These are phyloP conservation scores for Saitozyma podzolica DNA, from an alignment of 768 basidiomycete species.

Conservation along the genomic window DNA sequence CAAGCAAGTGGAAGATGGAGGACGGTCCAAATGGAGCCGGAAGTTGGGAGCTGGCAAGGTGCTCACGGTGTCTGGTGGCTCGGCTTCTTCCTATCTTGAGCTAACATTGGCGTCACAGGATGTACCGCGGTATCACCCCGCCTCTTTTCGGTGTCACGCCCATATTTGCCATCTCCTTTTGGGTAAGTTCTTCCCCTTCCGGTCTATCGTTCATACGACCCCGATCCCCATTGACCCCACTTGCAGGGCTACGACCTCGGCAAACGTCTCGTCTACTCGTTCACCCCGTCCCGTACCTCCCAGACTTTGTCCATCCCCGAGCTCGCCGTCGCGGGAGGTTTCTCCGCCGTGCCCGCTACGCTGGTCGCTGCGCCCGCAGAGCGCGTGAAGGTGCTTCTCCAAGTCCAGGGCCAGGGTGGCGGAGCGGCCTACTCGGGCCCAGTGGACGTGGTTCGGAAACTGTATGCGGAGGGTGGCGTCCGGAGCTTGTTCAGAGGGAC, in stretches of 20 bases:
- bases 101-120: conserved; percentile 30
- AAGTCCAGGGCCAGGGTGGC: conserved; percentile 83
- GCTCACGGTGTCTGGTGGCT: too few species aligned
- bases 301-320: conserved; percentile 69
- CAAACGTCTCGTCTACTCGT: conserved; percentile 74
- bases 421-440: conserved; percentile 77
- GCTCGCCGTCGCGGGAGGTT: conserved; percentile 87
- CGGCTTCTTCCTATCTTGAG: neutral
- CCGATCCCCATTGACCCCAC: neutral
- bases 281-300: conserved; percentile 74
- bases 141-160: conserved; percentile 93
- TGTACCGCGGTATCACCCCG: conserved; percentile 69
- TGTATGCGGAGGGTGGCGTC: conserved; percentile 92
- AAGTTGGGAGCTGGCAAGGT: too few species aligned
- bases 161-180: conserved; percentile 96
- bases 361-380: conserved; percentile 94
- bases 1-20: too few species aligned
- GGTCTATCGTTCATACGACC: too few species aligned
- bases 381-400: conserved; percentile 90
- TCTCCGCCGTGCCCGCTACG: conserved; percentile 90
- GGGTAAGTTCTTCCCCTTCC: conserved; percentile 62
- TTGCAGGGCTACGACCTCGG: conserved; percentile 86
- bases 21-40: too few species aligned
- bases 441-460: conserved; percentile 79
- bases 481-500: conserved; percentile 90